Base-by-base conservation (phyloP, 129 eudicot species). In the Ambrosia trifida region DNA sequence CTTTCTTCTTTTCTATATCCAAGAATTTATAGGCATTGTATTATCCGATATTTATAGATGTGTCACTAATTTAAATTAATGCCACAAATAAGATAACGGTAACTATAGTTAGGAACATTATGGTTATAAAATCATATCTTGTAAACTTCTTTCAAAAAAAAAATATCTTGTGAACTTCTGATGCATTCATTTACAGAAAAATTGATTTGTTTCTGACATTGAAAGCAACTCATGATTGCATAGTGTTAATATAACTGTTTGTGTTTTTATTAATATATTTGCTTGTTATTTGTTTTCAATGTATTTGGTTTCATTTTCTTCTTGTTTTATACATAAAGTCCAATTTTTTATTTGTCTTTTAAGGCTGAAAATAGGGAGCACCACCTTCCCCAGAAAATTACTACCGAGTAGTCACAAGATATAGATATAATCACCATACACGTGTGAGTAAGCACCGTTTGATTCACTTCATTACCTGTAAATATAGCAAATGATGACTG, bases 361-460 rank as follows among this genome's bases (percentile, higher is more conserved):
- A 14, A 69, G 35, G 16, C 76, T 19, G 38, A 44, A 75, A 75
- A 41, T 28, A 2, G 56, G 73, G 73, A 52, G 35, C 64, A 66
- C 79, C 7, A 76, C 75, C 80, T 76, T 68, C 80, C 60, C 80
- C 74, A 76, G 75, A 68, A 76, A 76, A 77, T 38, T 4, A 19
- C 32, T 41, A 32, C 72, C 6, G 72, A 52, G 64, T 45, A n/a
- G 40, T 68, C 85, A 73, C 88, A 81, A 52, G 78, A 60, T 2
- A 60, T 2, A 10, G 47, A 14, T 11, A 28, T 66, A n/a, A 70
- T 78, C 77, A 54, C 66, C 79, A 68, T 71, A 72, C 89, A 85
- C 85, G 82, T 81, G 86, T 75, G n/a, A 32, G 30, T 7, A 32
- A 4, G 20, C 72, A 64, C 86, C 86, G 90, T 79, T 68, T 14